A percentile compares a stretch with the other conserved stretches of the same genome.
phyloP scores from a whole-genome alignment of 2,329 filamentous ascomycete species.

The Calonectria pseudoturangicola region DNA sequence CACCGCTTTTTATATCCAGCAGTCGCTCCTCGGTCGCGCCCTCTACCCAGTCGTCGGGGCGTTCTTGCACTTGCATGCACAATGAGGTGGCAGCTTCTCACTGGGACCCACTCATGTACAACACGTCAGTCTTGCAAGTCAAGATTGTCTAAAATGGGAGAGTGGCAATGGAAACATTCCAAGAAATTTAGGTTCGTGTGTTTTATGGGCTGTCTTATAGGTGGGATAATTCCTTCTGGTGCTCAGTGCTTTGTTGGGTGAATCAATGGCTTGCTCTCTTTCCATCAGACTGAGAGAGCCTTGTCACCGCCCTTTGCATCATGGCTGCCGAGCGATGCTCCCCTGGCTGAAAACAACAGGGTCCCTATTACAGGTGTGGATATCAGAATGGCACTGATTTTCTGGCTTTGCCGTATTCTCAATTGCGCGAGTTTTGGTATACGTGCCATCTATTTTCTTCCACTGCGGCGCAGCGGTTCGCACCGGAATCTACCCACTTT shows the following conservation, averaged over 20 bases:
- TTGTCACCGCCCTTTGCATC: constrained; percentile 37
- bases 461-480: constrained; percentile 15
- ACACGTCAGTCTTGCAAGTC: constrained; percentile 44
- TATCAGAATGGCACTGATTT: background rate
- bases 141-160: constrained; percentile 21
- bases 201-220: constrained; percentile 17
- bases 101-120: constrained; percentile 54
- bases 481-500: background rate
- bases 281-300: background rate
- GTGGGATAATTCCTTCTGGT: background rate
- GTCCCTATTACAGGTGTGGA: constrained; percentile 13
- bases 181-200: constrained; percentile 17
- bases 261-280: constrained; percentile 15
- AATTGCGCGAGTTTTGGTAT: constrained; percentile 3
- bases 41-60: constrained; percentile 42
- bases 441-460: constrained; percentile 4
- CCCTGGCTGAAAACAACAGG: constrained; percentile 12
- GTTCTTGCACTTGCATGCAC: constrained; percentile 52
- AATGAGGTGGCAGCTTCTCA: constrained; percentile 55
- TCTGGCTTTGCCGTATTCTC: background rate
- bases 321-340: background rate
- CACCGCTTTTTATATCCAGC: constrained; percentile 49
- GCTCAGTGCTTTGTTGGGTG: background rate
- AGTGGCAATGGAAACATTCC: constrained; percentile 22
- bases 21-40: constrained; percentile 43